Evolutionary conservation across 768 basidiomycete species (phyloP).

Genomic region (Collybia nuda): DNA sequence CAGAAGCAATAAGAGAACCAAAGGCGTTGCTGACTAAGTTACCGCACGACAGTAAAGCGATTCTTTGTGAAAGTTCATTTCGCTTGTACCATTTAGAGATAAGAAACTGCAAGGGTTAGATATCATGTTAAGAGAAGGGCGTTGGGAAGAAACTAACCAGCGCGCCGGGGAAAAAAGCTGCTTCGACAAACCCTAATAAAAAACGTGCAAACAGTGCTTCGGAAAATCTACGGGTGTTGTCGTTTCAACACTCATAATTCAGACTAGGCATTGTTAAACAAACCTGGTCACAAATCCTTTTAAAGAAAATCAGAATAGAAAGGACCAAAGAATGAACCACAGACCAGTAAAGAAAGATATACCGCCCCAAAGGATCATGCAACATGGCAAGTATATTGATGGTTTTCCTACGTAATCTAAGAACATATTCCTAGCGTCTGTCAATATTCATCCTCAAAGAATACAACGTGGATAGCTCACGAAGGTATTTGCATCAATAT

Average conservation of each 20-base stretch:
- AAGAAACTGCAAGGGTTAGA: constrained; percentile 38
- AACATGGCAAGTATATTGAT: constrained; percentile 63
- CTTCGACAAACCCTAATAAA: constrained; percentile 70
- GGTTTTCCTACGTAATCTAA: constrained; percentile 68
- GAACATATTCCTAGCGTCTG: constrained; percentile 64
- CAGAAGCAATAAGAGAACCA: constrained; percentile 79
- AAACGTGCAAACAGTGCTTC: constrained; percentile 75
- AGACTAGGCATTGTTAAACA: constrained; percentile 2
- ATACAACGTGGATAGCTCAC: constrained; percentile 34
- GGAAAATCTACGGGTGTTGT: constrained; percentile 45
- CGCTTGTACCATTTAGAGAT: constrained; percentile 80
- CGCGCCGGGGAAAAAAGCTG: constrained; percentile 72
- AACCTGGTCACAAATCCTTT: constrained; percentile 42
- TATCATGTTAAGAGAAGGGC: background rate
- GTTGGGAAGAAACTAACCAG: constrained; percentile 24
- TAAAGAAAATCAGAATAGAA: constrained; percentile 4
- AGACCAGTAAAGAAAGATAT: constrained; percentile 55
- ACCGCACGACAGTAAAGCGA: constrained; percentile 72
- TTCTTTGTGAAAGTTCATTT: constrained; percentile 72
- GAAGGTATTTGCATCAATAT: constrained; percentile 81
- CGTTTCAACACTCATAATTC: too few relatives aligned
- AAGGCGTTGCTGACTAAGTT: constrained; percentile 85
- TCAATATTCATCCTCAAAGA: background rate
- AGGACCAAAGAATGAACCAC: constrained; percentile 4
- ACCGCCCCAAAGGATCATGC: constrained; percentile 75